phyloP scores from a whole-genome alignment of 768 basidiomycete species.

The Russula sp. region DNA sequence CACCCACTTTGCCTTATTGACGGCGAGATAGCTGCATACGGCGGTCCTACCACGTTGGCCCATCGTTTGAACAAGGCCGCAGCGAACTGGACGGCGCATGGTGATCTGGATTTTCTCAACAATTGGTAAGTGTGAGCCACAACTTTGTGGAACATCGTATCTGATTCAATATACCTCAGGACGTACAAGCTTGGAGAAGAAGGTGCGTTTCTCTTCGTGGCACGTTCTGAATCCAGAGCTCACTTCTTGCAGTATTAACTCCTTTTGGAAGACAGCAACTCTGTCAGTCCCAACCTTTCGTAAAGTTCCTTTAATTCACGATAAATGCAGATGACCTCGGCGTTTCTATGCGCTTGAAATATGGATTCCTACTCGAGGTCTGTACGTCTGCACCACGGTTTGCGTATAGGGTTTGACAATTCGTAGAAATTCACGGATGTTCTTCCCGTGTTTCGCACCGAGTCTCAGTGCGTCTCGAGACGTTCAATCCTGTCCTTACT shows the following conservation, averaged over 20 bases:
- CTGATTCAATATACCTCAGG: constrained; percentile 43
- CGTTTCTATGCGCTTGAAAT: constrained; percentile 44
- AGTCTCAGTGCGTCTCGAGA: constrained; percentile 42
- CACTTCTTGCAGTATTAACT: constrained; percentile 60
- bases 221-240: constrained; percentile 3
- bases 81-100: constrained; percentile 60
- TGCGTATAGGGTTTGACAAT: constrained; percentile 33
- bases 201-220: constrained; percentile 40
- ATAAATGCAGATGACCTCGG: constrained; percentile 41
- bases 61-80: constrained; percentile 53
- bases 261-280: constrained; percentile 87
- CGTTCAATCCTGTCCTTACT: background rate
- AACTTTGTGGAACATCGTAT: background rate
- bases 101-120: constrained; percentile 72
- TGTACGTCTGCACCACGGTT: constrained; percentile 5
- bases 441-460: constrained; percentile 53
- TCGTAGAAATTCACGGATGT: constrained; percentile 41
- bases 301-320: background rate
- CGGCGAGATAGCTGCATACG: constrained; percentile 48
- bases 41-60: constrained; percentile 59
- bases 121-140: constrained; percentile 57
- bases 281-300: constrained; percentile 47
- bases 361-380: constrained; percentile 43
- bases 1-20: constrained; percentile 8
- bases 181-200: constrained; percentile 90